Base-by-base conservation (phyloP, 768 basidiomycete species). In the Leccinum sublutescens region DNA sequence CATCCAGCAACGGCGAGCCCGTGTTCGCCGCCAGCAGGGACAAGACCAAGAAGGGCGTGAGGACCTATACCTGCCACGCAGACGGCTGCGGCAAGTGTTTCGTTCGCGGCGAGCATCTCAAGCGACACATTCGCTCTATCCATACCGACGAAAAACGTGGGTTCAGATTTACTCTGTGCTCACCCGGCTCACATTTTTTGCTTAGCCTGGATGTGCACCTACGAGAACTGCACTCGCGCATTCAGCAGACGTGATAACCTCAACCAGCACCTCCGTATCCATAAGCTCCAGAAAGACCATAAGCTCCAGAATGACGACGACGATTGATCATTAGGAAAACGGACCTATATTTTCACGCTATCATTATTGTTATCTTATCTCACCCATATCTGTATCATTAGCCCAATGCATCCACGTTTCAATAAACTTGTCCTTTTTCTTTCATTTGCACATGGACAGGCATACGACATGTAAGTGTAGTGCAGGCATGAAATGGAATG, bases 71-170 rank as follows among this genome's bases (percentile, higher is more conserved):
- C 60, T 93, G 91, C 70, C 77, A 79, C 19, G 88, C 89, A 0
- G 76, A 82, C 1, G 89, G 83, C 1, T 94, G 92, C 64, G 85
- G 84, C 17, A 92, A 92, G 75, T 85, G 86, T 57, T 95, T 95
- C 66, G 83, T 83, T 38, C 78, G 92, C 2, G 83, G 86, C 1
- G 90, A 93, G 64, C 92, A 94, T 71, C 76, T 95, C 58, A 91
- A 92, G 74, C 76, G 92, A 27, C 92, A 93, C 75, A 81, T 93
- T 19, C 73, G 87, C 59, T 86, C 85, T 55, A 87, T 94, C 52
- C 91, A 94, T 72, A 92, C 91, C 2, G 78, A 89, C 64, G 90
- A 92, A 66, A 91, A 89, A 79, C 88, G 91, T 93, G 64, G 74
- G 90, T 79, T 79, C 1, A n/a, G 9, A 8, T 1, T 15, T 25